These are phyloP conservation scores for Stephanodiscus triporus DNA, from an alignment of 108 stramenopile genomes.

Conservation along the genomic window DNA sequence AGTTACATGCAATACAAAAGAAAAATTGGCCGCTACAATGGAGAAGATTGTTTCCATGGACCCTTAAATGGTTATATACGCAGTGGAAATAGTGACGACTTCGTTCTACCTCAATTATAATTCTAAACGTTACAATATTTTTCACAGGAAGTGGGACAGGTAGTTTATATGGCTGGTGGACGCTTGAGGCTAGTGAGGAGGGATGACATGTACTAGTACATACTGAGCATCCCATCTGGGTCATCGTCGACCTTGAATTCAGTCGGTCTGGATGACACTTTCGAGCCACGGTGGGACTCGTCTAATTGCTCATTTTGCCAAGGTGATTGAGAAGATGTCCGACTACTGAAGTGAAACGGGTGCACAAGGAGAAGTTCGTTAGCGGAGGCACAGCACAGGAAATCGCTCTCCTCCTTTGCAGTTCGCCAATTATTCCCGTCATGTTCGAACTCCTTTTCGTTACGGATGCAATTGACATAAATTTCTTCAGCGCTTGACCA, in stretches of 20 bases:
- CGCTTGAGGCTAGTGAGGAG: background rate
- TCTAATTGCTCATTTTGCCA: conserved; percentile 5
- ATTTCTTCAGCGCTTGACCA: conserved; percentile 48
- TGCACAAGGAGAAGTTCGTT: conserved; percentile 21
- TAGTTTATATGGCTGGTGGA: background rate
- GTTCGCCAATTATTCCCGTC: conserved; percentile 39
- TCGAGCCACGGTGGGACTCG: background rate
- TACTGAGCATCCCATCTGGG: conserved; percentile 26
- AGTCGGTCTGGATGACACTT: background rate
- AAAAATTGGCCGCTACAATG: background rate
- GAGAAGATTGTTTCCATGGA: conserved; percentile 15
- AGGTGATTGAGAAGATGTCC: conserved; percentile 10
- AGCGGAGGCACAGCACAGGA: conserved; percentile 9
- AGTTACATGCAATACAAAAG: conserved; percentile 36
- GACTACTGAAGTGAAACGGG: conserved; percentile 29
- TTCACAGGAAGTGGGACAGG: background rate
- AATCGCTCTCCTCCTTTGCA: conserved; percentile 22
- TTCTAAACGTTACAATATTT: background rate
- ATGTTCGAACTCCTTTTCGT: conserved; percentile 30
- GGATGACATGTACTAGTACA: conserved; percentile 13
- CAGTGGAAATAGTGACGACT: conserved; percentile 21
- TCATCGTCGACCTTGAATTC: conserved; percentile 24
- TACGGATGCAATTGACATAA: conserved; percentile 31
- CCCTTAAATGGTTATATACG: conserved; percentile 35
- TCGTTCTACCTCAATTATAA: conserved; percentile 2